Evolutionary conservation across 306 rosid genomes (phyloP).

Genomic region (Dalbergia oliveri): DNA sequence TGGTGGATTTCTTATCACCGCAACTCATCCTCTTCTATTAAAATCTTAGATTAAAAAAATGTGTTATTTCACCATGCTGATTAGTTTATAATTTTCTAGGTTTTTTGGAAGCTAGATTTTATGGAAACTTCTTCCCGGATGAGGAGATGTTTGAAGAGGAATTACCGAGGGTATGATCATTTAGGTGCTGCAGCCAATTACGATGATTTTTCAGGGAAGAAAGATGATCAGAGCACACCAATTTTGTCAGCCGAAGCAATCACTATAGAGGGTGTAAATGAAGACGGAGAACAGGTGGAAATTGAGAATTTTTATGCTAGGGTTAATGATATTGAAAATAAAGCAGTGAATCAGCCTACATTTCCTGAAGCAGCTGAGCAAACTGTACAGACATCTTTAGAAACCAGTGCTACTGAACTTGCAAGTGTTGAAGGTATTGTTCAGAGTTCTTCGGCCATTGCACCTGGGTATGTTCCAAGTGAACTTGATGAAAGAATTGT

Average conservation of each 20-base stretch:
- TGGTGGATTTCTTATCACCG: conserved; percentile 37
- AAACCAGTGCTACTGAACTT: conserved; percentile 60
- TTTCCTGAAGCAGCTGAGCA: conserved; percentile 61
- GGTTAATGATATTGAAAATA: conserved; percentile 53
- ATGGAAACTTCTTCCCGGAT: conserved; percentile 95
- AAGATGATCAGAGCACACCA: conserved; percentile 64
- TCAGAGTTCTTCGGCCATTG: conserved; percentile 71
- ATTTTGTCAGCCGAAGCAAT: conserved; percentile 82
- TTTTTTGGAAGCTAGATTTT: conserved; percentile 95
- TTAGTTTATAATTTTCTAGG: conserved; percentile 57
- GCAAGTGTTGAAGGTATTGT: conserved; percentile 60
- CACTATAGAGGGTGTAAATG: conserved; percentile 70
- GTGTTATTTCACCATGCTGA: conserved; percentile 18
- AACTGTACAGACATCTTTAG: conserved; percentile 52
- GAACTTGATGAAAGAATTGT: conserved; percentile 91
- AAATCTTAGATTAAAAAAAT: conserved; percentile 23
- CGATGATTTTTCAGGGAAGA: conserved; percentile 63
- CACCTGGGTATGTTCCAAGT: conserved; percentile 87
- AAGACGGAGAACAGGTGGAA: conserved; percentile 74
- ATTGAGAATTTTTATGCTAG: conserved; percentile 64
- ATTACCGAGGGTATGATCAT: conserved; percentile 91
- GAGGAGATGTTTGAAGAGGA: conserved; percentile 85
- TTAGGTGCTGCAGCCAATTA: conserved; percentile 88
- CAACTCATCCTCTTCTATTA: conserved; percentile 25
- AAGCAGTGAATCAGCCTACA: conserved; percentile 57